These are phyloP conservation scores for Neocucurbitaria cava DNA, from an alignment of 2,329 filamentous ascomycete species.

Conservation along the genomic window DNA sequence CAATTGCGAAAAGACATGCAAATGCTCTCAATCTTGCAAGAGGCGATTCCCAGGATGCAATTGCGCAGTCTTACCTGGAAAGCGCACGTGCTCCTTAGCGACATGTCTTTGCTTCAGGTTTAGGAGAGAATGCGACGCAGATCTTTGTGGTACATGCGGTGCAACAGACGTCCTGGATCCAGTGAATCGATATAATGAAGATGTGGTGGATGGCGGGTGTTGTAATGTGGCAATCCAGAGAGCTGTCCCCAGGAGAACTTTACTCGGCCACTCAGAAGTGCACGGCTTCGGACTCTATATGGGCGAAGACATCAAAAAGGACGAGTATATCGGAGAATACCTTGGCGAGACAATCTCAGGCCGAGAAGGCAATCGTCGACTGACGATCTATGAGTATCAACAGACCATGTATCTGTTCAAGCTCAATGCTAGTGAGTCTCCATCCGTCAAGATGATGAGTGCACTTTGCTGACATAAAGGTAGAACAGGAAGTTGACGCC, in stretches of 20 bases:
- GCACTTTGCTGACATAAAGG: slow-evolving; percentile 7
- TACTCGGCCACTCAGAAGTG: slow-evolving; percentile 74
- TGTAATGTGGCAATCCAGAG: slow-evolving; percentile 77
- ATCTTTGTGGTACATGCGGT: slow-evolving; percentile 75
- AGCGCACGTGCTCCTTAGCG: slow-evolving; percentile 52
- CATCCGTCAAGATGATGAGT: background rate
- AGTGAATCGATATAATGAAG: slow-evolving; percentile 66
- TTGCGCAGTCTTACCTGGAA: slow-evolving; percentile 35
- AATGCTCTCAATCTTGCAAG: slow-evolving; percentile 67
- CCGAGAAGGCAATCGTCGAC: slow-evolving; percentile 72
- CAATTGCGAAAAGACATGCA: slow-evolving; percentile 77
- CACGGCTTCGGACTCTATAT: slow-evolving; percentile 79
- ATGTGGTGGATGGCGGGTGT: slow-evolving; percentile 66
- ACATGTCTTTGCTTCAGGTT: slow-evolving; percentile 73
- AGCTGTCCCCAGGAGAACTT: slow-evolving; percentile 67
- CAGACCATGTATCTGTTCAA: slow-evolving; percentile 69
- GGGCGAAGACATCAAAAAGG: slow-evolving; percentile 69
- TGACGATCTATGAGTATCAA: slow-evolving; percentile 67
- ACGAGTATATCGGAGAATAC: slow-evolving; percentile 83
- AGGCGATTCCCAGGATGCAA: slow-evolving; percentile 54
- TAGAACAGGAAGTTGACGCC: slow-evolving; percentile 68
- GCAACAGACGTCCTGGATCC: slow-evolving; percentile 73
- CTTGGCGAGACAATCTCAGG: slow-evolving; percentile 77
- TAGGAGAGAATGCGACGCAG: slow-evolving; percentile 81
- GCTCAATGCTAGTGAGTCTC: slow-evolving; percentile 54